phyloP scores from a whole-genome alignment of 306 rosid genomes.

The Acacia acuminata region DNA sequence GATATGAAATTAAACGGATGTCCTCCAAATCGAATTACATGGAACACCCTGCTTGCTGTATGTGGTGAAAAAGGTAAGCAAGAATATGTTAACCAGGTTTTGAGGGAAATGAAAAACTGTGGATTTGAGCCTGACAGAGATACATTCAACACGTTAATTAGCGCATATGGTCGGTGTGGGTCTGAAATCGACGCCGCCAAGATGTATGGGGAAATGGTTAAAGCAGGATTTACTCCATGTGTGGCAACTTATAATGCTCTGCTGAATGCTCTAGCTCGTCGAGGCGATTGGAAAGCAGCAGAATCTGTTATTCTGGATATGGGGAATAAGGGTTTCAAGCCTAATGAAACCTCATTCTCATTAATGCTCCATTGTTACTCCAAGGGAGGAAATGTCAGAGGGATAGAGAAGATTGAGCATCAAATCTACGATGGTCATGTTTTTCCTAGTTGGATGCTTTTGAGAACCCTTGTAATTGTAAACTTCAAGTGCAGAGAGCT shows the following conservation, averaged over 20 bases:
- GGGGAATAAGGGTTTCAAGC: conserved; percentile 81
- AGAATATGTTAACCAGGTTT: conserved; percentile 63
- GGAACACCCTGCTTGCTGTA: conserved; percentile 95
- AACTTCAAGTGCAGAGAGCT: conserved; percentile 80
- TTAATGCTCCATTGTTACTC: conserved; percentile 83
- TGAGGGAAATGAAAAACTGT: conserved; percentile 83
- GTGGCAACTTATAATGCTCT: conserved; percentile 85
- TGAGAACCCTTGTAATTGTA: conserved; percentile 77
- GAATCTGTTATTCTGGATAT: conserved; percentile 78
- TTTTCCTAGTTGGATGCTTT: conserved; percentile 84
- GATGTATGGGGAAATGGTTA: conserved; percentile 81
- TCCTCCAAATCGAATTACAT: conserved; percentile 78
- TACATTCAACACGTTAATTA: conserved; percentile 90
- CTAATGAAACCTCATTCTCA: conserved; percentile 83
- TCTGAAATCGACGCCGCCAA: conserved; percentile 74
- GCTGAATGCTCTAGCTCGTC: conserved; percentile 81
- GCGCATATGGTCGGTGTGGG: conserved; percentile 92
- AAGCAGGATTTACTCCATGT: conserved; percentile 81
- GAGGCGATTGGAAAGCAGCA: conserved; percentile 85
- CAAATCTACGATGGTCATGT: conserved; percentile 73
- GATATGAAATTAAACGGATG: conserved; percentile 88
- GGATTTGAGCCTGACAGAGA: conserved; percentile 97
- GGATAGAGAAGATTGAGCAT: conserved; percentile 62
- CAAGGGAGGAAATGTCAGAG: conserved; percentile 71
- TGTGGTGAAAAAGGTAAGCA: conserved; percentile 83